Evolutionary conservation across 257 asterid genomes (phyloP), one percentile per base, ranked within the genome.

Genomic region (Scutellaria minor): DNA sequence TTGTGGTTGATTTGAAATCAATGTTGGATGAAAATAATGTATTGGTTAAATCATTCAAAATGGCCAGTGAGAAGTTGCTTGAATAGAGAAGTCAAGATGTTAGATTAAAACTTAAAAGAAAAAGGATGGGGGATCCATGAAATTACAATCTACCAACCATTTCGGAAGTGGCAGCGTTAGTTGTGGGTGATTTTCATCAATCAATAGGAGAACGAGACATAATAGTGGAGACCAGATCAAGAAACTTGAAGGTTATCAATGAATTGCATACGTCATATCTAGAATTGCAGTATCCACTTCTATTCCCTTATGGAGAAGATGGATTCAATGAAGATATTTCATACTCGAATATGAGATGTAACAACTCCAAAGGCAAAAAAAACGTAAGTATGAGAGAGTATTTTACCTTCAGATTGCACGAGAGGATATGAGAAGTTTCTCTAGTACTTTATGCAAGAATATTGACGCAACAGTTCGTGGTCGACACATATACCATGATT

Each of bases 141-240:
- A 9, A 1, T 5, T 46, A 65, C 5, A 65, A 45, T 13, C 0
- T 65, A 1, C 70, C 42, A 2, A 1, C 9, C 0, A 11, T 5
- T 1, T 45, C 22, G 20, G 58, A 65, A 11, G 70, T 65, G 1
- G 70, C 56, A 2, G 68, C 68, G 1, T 44, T 63, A 15, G 18
- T 63, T 41, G 68, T 63, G 41, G 54, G 68, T 20, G 37, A 53
- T n/a, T n/a, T n/a, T n/a, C n/a, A n/a, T n/a, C n/a, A n/a, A n/a
- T n/a, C n/a, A n/a, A n/a, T n/a, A n/a, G 31, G 31, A 3, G 35
- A 15, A 2, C 9, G 60, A 20, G 60, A 62, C 20, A 63, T 42
- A n/a, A 15, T 65, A 24, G 3, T 54, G 2, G 48, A 46, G 9
- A 7, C 12, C 3, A 46, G 1, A 7, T 0, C 0, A 7, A 12